Evolutionary conservation across 768 basidiomycete species (phyloP).

Genomic region (Naganishia friedmannii): DNA sequence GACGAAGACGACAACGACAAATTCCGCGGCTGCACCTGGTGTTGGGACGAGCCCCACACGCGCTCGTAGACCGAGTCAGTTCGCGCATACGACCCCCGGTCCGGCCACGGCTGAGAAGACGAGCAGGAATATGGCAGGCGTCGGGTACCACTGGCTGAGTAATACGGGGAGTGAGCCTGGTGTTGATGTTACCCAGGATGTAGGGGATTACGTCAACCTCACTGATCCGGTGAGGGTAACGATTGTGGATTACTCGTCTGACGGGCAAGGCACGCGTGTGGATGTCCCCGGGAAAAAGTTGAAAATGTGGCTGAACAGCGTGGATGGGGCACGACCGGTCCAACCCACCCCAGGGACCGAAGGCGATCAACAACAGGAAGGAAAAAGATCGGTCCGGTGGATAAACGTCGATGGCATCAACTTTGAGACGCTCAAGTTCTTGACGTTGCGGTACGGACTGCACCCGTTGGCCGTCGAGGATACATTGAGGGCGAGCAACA

Average conservation of each 20-base stretch:
- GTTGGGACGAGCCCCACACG: slow-evolving; percentile 10
- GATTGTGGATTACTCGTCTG: slow-evolving; percentile 46
- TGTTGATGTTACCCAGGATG: slow-evolving; percentile 49
- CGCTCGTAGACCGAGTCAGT: neutral
- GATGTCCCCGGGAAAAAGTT: slow-evolving; percentile 47
- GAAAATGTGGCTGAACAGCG: slow-evolving; percentile 43
- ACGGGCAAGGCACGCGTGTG: slow-evolving; percentile 38
- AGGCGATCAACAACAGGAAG: slow-evolving; percentile 31
- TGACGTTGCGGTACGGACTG: slow-evolving; percentile 45
- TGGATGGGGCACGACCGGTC: slow-evolving; percentile 35
- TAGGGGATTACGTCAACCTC: slow-evolving; percentile 45
- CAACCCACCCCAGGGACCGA: neutral
- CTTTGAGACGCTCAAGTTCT: slow-evolving; percentile 48
- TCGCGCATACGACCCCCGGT: neutral
- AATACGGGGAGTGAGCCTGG: slow-evolving; percentile 50
- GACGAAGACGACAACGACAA: neutral
- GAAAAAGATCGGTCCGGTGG: slow-evolving; percentile 45
- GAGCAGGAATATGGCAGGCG: slow-evolving; percentile 18
- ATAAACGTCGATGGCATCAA: slow-evolving; percentile 45
- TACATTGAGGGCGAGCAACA: slow-evolving; percentile 44
- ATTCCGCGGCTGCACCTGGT: neutral
- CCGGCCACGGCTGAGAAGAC: neutral
- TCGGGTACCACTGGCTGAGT: slow-evolving; percentile 42
- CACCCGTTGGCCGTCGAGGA: slow-evolving; percentile 52
- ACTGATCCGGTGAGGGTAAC: slow-evolving; percentile 40